These are phyloP conservation scores for Colletotrichum cordylinicola DNA, from an alignment of 2,329 filamentous ascomycete species.

Conservation along the genomic window DNA sequence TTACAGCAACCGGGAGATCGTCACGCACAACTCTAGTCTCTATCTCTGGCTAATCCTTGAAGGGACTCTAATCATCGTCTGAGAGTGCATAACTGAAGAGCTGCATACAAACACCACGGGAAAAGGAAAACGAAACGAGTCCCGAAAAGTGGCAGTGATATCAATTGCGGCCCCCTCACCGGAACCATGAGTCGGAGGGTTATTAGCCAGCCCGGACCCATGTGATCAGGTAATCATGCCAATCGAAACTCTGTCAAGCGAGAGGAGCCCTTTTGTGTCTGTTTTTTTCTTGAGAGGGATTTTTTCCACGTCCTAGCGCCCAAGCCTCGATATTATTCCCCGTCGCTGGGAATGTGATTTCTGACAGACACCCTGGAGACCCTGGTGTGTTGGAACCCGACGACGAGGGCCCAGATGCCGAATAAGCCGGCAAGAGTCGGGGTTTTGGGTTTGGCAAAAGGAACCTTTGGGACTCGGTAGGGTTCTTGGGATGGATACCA, in stretches of 20 bases:
- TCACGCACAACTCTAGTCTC: too few species aligned
- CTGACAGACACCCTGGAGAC: neutral
- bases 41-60: too few species aligned
- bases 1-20: too few species aligned
- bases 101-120: neutral
- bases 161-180: neutral
- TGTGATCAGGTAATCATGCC: neutral
- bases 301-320: neutral
- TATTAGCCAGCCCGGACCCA: neutral
- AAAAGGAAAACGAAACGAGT: neutral
- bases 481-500: neutral
- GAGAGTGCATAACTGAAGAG: neutral
- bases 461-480: neutral
- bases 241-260: neutral
- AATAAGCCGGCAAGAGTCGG: neutral
- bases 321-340: neutral
- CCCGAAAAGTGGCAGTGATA: neutral
- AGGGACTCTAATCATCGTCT: neutral
- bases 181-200: neutral
- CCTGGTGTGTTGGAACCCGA: neutral
- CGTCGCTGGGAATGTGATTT: neutral
- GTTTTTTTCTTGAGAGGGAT: neutral
- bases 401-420: neutral
- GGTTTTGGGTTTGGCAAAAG: neutral
- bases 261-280: neutral